These are phyloP conservation scores for Actinomortierella wolfii DNA, from an alignment of 371 early-diverging fungal genomes.

Conservation along the genomic window DNA sequence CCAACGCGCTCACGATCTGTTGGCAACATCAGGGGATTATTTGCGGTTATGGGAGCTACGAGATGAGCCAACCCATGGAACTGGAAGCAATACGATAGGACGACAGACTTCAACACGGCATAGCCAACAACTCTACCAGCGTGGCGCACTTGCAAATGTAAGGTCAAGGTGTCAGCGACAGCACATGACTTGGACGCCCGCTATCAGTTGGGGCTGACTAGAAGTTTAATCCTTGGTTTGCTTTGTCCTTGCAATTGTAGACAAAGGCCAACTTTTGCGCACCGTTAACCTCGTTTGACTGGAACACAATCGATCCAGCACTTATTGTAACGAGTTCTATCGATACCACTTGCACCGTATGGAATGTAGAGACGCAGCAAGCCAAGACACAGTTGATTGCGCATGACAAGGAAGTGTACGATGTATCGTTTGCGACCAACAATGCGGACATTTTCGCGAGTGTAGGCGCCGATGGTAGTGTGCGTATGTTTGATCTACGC, in stretches of 20 bases:
- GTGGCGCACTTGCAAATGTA: conserved; percentile 64
- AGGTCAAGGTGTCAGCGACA: conserved; percentile 6
- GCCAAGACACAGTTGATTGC: conserved; percentile 98
- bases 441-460: conserved; percentile 92
- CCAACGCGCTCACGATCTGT: conserved; percentile 62
- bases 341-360: conserved; percentile 98
- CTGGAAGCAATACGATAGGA: conserved; percentile 52
- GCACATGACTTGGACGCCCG: too few species aligned
- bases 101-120: conserved; percentile 34
- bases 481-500: conserved; percentile 96
- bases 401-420: conserved; percentile 96
- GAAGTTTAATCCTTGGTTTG: too few species aligned
- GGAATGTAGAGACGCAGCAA: conserved; percentile 93
- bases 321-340: conserved; percentile 90
- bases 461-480: conserved; percentile 95
- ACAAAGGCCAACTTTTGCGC: conserved; percentile 77
- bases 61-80: conserved; percentile 50
- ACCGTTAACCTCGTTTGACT: conserved; percentile 95
- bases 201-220: too few species aligned
- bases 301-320: conserved; percentile 88
- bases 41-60: conserved; percentile 88
- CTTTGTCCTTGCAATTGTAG: too few species aligned
- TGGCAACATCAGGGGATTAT: conserved; percentile 90
- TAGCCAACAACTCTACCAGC: conserved; percentile 52
- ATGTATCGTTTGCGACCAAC: conserved; percentile 89